Percentiles rank a stretch among this genome's conserved stretches.
Evolutionary conservation across 2,329 filamentous ascomycete genomes (phyloP).

Genomic region (Aquanectria penicillioides): DNA sequence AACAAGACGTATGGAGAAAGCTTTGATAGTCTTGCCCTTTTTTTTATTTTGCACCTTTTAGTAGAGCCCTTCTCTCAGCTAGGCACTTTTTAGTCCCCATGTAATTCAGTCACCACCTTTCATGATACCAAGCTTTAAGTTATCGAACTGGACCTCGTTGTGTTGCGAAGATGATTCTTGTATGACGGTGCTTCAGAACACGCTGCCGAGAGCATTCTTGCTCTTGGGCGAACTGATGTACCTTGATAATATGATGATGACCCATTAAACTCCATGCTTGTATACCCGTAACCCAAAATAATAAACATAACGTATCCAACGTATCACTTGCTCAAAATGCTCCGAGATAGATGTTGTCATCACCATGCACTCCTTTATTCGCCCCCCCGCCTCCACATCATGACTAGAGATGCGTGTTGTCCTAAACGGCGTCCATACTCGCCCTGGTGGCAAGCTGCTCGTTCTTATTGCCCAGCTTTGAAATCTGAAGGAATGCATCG

Average conservation of each 20-base stretch:
- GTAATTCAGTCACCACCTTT: conserved; percentile 55
- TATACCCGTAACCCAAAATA: conserved; percentile 25
- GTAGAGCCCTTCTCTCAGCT: conserved; percentile 48
- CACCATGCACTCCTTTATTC: not conserved
- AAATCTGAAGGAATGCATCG: conserved; percentile 95
- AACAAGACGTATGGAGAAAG: conserved; percentile 43
- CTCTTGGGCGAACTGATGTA: not conserved
- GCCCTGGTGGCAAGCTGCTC: conserved; percentile 87
- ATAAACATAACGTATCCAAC: not conserved
- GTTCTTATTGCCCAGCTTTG: conserved; percentile 96
- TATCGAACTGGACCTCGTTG: not conserved
- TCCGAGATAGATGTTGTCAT: not conserved
- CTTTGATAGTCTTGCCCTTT: conserved; percentile 51
- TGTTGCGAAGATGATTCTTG: conserved; percentile 16
- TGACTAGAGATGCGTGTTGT: not conserved
- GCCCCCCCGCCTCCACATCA: conserved; percentile 11
- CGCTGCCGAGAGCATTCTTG: not conserved
- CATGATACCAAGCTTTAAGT: conserved; percentile 56
- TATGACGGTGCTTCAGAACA: not conserved
- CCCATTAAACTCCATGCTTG: conserved; percentile 39
- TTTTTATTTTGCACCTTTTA: conserved; percentile 47
- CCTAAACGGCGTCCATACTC: conserved; percentile 78
- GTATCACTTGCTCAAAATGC: conserved; percentile 11
- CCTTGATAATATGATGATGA: not conserved
- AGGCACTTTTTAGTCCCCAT: conserved; percentile 56